phyloP scores from a whole-genome alignment of 2,329 filamentous ascomycete genomes.

The Fulvia fulva region DNA sequence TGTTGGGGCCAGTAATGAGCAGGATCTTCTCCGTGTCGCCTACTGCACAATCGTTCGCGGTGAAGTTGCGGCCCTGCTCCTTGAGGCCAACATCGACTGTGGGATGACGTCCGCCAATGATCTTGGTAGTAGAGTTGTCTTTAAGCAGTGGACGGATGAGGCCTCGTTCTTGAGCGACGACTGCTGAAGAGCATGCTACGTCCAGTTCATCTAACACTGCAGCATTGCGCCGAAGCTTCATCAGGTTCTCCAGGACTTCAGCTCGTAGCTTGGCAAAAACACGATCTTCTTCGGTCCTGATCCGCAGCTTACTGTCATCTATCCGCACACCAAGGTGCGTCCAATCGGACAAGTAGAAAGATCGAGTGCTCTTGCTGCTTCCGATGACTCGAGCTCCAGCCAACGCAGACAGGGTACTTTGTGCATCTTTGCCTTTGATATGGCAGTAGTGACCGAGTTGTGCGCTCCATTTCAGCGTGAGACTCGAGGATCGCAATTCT shows the following conservation, averaged over 20 bases:
- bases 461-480: constrained; percentile 82
- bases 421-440: constrained; percentile 73
- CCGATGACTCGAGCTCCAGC: constrained; percentile 57
- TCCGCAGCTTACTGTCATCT: constrained; percentile 71
- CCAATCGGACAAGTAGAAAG: constrained; percentile 83
- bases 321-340: constrained; percentile 72
- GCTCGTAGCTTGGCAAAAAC: constrained; percentile 73
- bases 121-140: constrained; percentile 60
- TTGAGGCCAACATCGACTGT: constrained; percentile 82
- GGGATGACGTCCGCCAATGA: constrained; percentile 83
- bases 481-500: constrained; percentile 52
- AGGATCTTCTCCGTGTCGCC: constrained; percentile 71
- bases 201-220: constrained; percentile 91
- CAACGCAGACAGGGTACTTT: constrained; percentile 41
- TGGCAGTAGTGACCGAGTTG: constrained; percentile 87
- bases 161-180: constrained; percentile 68
- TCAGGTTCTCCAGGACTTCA: constrained; percentile 73
- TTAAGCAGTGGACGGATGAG: constrained; percentile 72
- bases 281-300: constrained; percentile 77
- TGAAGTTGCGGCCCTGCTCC: constrained; percentile 75
- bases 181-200: constrained; percentile 80
- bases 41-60: constrained; percentile 79
- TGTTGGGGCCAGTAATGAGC: constrained; percentile 81
- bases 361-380: constrained; percentile 76
- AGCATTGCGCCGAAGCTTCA: constrained; percentile 84